Conservation (phyloP, 2,329 filamentous ascomycete genomes). For the Zarea fungicola region DNA sequence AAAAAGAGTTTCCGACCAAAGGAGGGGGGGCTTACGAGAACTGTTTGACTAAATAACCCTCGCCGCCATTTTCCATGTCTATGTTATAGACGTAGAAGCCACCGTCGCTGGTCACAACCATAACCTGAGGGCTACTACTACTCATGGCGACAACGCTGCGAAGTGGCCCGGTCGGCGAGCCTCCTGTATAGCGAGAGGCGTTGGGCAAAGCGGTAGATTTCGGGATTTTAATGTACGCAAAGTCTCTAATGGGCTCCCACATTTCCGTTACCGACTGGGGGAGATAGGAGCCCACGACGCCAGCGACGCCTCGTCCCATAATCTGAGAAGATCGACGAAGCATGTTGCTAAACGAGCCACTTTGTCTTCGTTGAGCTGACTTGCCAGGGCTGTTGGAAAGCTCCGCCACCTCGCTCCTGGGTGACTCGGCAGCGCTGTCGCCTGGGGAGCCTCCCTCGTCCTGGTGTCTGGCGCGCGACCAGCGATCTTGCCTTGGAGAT, state of each 20-base stretch:
- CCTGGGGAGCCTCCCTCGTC: slow-evolving; percentile 38
- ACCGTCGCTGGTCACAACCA: slow-evolving; percentile 96
- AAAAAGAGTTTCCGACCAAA: not conserved
- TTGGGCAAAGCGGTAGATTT: slow-evolving; percentile 38
- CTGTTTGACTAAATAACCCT: slow-evolving; percentile 85
- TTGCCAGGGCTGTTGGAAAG: slow-evolving; percentile 23
- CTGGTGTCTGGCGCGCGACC: slow-evolving; percentile 47
- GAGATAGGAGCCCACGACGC: slow-evolving; percentile 85
- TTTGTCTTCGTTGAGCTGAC: slow-evolving; percentile 40
- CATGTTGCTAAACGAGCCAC: slow-evolving; percentile 83
- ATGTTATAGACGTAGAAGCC: slow-evolving; percentile 94
- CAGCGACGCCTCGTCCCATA: slow-evolving; percentile 82
- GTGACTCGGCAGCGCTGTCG: slow-evolving; percentile 48
- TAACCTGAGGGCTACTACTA: slow-evolving; percentile 88
- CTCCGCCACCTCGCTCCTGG: slow-evolving; percentile 44
- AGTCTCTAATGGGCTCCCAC: slow-evolving; percentile 93
- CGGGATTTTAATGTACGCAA: slow-evolving; percentile 93
- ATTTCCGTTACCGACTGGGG: slow-evolving; percentile 94
- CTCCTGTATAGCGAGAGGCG: slow-evolving; percentile 22
- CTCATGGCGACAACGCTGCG: slow-evolving; percentile 97
- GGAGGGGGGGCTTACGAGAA: slow-evolving; percentile 75
- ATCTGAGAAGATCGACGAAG: slow-evolving; percentile 92
- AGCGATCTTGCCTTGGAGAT: slow-evolving; percentile 45
- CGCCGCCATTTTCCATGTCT: slow-evolving; percentile 88
- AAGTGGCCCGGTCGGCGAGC: slow-evolving; percentile 47